Evolutionary conservation across 352 stramenopile genomes (phyloP), one percentile per base, ranked within the genome.

Genomic region (Pythium dissimile): DNA sequence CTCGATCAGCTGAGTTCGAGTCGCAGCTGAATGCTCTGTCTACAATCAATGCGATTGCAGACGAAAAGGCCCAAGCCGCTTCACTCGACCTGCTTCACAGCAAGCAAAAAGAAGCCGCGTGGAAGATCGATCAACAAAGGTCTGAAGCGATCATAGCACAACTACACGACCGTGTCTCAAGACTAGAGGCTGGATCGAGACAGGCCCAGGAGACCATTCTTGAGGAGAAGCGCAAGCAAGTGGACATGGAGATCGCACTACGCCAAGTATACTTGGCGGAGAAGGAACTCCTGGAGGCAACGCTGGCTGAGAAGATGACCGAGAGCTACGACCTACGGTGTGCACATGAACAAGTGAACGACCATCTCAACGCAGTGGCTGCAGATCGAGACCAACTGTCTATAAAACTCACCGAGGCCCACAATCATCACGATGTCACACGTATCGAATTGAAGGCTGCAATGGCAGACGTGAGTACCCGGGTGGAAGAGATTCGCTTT

Each of bases 101-200:
- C 24, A 88, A 88, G 58, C 68, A 89, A 53, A 78, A 78, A 11
- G 71, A 89, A 51, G 63, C 66, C 26, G 79, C 79, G 3, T 88
- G 72, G 75, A 80, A 61, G 8, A 61, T 89, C 28, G 67, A 80
- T 16, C 65, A 72, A 11, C 66, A 71, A n/a, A 54, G 79, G 34
- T 64, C 72, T 15, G 51, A 84, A 42, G 55, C 61, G 11, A 45
- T 68, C 43, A 54, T 87, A 7, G 44, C 51, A 21, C 62, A 81
- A 39, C 43, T 62, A 9, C 54, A 59, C 42, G 32, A 56, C 20
- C 31, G 55, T 45, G 41, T 77, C 16, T 39, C 54, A 18, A 34
- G 50, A 43, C 70, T 65, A 9, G 68, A 88, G 34, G 52, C 72
- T 18, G 61, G 49, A 8, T 64, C 63, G 13, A 34, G 12, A 37